Evolutionary conservation across 495 filamentous ascomycete species (phyloP).

Genomic region (Poronia punctata): DNA sequence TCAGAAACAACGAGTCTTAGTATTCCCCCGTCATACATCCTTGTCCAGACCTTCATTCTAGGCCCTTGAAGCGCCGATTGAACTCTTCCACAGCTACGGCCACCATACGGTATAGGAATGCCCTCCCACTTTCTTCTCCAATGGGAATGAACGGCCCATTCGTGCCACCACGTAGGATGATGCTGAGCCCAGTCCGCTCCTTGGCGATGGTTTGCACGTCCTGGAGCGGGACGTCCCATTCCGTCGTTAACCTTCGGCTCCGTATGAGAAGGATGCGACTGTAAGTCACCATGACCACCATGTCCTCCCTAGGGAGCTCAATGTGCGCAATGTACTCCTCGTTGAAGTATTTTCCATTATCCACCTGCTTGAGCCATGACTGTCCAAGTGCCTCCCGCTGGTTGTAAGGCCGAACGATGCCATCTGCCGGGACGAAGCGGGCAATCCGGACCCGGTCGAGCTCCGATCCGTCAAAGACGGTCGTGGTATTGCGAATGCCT

Average conservation of each 20-base stretch:
- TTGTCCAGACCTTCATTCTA: too few species aligned
- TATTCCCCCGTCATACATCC: too few species aligned
- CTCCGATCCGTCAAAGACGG: conserved; percentile 90
- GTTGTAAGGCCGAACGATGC: conserved; percentile 88
- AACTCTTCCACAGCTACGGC: conserved; percentile 53
- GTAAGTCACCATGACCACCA: conserved; percentile 94
- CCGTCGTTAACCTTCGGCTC: conserved; percentile 70
- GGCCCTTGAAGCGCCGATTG: conserved; percentile 44
- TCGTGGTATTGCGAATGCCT: conserved; percentile 96
- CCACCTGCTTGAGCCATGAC: conserved; percentile 96
- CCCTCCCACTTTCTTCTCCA: conserved; percentile 75
- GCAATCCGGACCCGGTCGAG: conserved; percentile 89
- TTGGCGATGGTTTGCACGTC: conserved; percentile 96
- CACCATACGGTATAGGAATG: conserved; percentile 70
- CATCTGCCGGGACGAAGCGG: conserved; percentile 84
- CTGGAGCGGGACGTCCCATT: conserved; percentile 94
- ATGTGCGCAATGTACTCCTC: conserved; percentile 96
- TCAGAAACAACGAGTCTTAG: too few species aligned
- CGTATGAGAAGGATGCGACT: conserved; percentile 84
- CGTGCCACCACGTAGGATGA: conserved; percentile 79
- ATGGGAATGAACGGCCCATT: conserved; percentile 96
- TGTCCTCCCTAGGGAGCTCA: conserved; percentile 81
- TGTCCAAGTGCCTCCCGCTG: conserved; percentile 95
- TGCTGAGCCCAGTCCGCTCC: conserved; percentile 86
- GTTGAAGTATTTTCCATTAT: conserved; percentile 95